Base-by-base conservation (phyloP, 805 yeast genomes). In the Wickerhamiella brachini region DNA sequence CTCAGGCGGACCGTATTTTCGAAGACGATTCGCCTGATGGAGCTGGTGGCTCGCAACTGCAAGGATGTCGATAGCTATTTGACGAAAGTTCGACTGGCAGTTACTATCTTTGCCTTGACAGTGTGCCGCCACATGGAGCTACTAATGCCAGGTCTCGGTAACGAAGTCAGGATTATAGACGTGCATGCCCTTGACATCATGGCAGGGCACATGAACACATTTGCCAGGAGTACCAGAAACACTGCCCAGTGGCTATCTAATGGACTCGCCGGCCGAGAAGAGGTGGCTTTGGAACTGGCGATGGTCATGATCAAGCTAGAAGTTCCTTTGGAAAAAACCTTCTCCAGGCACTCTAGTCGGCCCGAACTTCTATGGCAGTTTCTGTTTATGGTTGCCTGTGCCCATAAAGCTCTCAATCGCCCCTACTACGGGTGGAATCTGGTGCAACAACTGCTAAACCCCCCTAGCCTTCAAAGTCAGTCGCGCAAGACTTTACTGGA, bases 361-460 rank as follows among this genome's bases (percentile, higher is more conserved):
- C 41, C 41, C 20, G 50, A 47, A 17, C 5, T 34, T 10, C 43
- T 31, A 2, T 51, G 54, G 54, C 49, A 45, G 45, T 47, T 52
- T 2, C 9, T 49, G 17, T 52, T 49, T 44, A 15, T 45, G 13
- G 20, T 24, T 12, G 48, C 52, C 1, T 42, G 23, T 15, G 31
- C 23, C 18, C 24, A 43, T 13, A 20, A 39, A 8, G 23, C 24
- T 2, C 29, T 47, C 9, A 42, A 38, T 9, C 2, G 10, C 18
- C 42, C 22, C 21, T 22, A 18, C 12, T 12, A 12, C 5, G 45
- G 45, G 23, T 52, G 54, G 54, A 1, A 34, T 8, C 18, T 22
- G 2, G 51, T 43, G 8, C 38, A 24, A n/a, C 15, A 7, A 34
- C 45, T 52, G 3, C 37, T 52, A 3, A 12, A 3, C 17, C 43